Evolutionary conservation across 805 yeast species (phyloP).

Genomic region (Pichia manshurica): DNA sequence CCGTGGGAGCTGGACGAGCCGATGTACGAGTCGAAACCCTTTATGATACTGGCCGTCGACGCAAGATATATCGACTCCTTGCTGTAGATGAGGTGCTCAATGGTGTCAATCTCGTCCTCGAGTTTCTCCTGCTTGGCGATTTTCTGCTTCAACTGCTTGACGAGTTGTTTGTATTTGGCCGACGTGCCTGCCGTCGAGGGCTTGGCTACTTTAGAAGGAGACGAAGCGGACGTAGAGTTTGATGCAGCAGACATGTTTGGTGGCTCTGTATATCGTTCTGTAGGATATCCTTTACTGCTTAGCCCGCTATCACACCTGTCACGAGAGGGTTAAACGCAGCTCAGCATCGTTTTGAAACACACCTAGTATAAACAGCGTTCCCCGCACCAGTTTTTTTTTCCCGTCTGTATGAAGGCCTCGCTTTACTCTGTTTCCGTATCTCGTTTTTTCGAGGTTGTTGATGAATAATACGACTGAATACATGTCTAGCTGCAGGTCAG

Average conservation of each 20-base stretch:
- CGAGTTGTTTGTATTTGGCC: slow-evolving; percentile 57
- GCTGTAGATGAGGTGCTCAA: slow-evolving; percentile 76
- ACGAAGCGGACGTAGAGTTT: background rate
- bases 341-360: background rate
- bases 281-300: too few species aligned
- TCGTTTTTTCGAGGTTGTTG: too few species aligned
- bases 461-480: too few species aligned
- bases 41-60: slow-evolving; percentile 73
- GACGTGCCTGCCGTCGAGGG: background rate
- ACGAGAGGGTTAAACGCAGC: too few species aligned
- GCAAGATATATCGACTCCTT: slow-evolving; percentile 72
- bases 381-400: too few species aligned
- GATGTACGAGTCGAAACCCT: slow-evolving; percentile 61
- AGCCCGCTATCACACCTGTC: too few species aligned
- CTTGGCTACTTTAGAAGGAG: slow-evolving; percentile 1
- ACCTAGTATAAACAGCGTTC: too few species aligned
- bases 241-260: background rate
- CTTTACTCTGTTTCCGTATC: too few species aligned
- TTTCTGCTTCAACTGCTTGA: slow-evolving; percentile 59
- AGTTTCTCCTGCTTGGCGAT: slow-evolving; percentile 55
- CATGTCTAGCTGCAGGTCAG: too few species aligned
- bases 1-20: background rate
- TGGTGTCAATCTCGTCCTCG: slow-evolving; percentile 53
- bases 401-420: too few species aligned
- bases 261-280: too few species aligned